phyloP scores from a whole-genome alignment of 106 monocot species.

The Cymbidium sinense region DNA sequence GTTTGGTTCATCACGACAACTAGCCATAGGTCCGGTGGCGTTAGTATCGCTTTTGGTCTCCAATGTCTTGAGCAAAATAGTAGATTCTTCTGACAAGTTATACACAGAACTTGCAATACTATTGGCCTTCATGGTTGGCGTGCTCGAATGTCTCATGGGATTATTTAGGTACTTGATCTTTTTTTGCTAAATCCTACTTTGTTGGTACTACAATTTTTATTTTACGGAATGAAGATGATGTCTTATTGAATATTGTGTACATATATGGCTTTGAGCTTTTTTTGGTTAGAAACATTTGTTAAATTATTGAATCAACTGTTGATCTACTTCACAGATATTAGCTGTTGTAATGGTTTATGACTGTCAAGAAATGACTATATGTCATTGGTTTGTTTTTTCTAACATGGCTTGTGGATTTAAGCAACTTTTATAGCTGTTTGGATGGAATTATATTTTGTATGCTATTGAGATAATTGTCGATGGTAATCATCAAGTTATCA shows the following conservation, averaged over 20 bases:
- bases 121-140: constrained; percentile 91
- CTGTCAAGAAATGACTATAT: not conserved
- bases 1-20: constrained; percentile 93
- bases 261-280: not conserved
- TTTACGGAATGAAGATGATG: not conserved
- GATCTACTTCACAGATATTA: not conserved
- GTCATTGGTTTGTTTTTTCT: not conserved
- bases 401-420: not conserved
- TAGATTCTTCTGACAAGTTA: constrained; percentile 63
- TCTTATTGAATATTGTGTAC: not conserved
- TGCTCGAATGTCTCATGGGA: constrained; percentile 93
- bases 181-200: not conserved
- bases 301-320: not conserved
- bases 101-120: constrained; percentile 92
- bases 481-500: not conserved
- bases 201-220: constrained; percentile 1
- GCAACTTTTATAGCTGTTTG: not conserved
- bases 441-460: no score
- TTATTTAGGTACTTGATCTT: constrained; percentile 44
- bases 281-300: not conserved
- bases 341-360: not conserved
- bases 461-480: not conserved
- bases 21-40: constrained; percentile 96
- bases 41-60: constrained; percentile 87
- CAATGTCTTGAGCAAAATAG: constrained; percentile 74